Base-by-base conservation (phyloP, 2,329 filamentous ascomycete species). In the Purpureocillium lavendulum region DNA sequence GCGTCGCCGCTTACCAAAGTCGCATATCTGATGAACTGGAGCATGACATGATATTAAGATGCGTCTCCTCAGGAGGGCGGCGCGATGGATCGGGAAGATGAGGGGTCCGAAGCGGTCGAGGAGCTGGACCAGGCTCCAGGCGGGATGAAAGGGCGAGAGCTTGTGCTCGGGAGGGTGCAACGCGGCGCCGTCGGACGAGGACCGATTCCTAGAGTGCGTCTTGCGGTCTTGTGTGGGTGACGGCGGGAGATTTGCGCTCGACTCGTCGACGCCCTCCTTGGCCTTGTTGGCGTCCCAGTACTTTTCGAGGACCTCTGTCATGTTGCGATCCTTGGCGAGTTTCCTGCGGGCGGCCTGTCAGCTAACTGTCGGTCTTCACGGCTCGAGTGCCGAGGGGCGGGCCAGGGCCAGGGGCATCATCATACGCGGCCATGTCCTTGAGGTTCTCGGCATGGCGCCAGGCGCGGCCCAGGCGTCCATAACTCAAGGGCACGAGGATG, bases 81-180 rank as follows among this genome's bases (percentile, higher is more conserved):
- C 87, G 51, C 92, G 80, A 51, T 95, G 84, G 45, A 98, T 75
- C 10, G 92, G 87, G 55, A 96, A 98, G 37, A 97, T 78, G 40
- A 98, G 70, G 1, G 92, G 92, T 0, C 92, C 92, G 56, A 97
- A 94, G 8, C 75, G 77, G 49, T 92, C 81, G 34, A 97, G 64
- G 46, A 95, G 77, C 28, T 75, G 71, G 10, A 81, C 75, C 47
- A 97, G 72, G 40, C 87, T 92, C 63, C 87, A 80, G 3, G 89
- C 90, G 11, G 92, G 92, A 56, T 98, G 92, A 53, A 83, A 83
- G 16, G 77, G 72, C 1, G 85, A 83, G 39, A 95, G 68, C 38
- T 73, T 74, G 59, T 89, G 76, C 21, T 78, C 77, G 3, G 73
- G 66, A 1, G 74, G 69, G 26, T 77, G 65, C 38, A 81, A 62